Conservation (phyloP, 805 yeast species). For the Saccharomycopsis capsularis region DNA sequence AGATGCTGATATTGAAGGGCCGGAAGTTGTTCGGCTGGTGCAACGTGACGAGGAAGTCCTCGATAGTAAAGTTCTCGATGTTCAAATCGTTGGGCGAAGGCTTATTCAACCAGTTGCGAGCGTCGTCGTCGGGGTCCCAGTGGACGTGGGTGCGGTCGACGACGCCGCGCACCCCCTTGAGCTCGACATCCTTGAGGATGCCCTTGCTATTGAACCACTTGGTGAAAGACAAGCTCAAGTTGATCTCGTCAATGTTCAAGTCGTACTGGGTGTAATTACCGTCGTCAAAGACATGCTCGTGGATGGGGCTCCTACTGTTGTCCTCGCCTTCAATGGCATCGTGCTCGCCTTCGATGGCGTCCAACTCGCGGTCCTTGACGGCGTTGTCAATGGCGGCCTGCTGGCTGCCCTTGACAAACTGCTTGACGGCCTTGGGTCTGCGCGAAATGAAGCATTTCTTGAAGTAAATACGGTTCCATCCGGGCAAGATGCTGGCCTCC, state of each 20-base stretch:
- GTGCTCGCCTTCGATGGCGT: background rate
- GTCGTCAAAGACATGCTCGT: conserved; percentile 59
- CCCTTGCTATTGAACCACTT: conserved; percentile 92
- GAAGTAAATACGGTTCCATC: conserved; percentile 86
- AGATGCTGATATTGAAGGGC: conserved; percentile 83
- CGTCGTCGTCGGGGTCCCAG: conserved; percentile 79
- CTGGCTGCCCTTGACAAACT: conserved; percentile 66
- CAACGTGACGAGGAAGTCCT: conserved; percentile 77
- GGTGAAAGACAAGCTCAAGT: conserved; percentile 68
- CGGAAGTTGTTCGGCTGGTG: conserved; percentile 76
- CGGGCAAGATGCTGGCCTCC: conserved; percentile 80
- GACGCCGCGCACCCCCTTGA: conserved; percentile 85
- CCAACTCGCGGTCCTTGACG: conserved; percentile 14
- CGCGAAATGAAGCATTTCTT: conserved; percentile 79
- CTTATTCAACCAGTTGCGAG: conserved; percentile 68
- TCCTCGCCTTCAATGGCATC: conserved; percentile 13
- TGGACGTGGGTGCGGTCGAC: conserved; percentile 83
- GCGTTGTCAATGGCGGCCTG: conserved; percentile 62
- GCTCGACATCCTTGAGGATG: conserved; percentile 68
- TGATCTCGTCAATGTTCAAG: conserved; percentile 77
- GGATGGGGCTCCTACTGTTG: too few relatives aligned
- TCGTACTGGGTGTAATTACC: conserved; percentile 97
- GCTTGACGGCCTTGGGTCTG: conserved; percentile 53
- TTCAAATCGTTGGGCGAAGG: conserved; percentile 89
- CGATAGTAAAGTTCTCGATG: conserved; percentile 71